Base-by-base conservation (phyloP, 345 rosid genomes). In the Dimocarpus longan region DNA sequence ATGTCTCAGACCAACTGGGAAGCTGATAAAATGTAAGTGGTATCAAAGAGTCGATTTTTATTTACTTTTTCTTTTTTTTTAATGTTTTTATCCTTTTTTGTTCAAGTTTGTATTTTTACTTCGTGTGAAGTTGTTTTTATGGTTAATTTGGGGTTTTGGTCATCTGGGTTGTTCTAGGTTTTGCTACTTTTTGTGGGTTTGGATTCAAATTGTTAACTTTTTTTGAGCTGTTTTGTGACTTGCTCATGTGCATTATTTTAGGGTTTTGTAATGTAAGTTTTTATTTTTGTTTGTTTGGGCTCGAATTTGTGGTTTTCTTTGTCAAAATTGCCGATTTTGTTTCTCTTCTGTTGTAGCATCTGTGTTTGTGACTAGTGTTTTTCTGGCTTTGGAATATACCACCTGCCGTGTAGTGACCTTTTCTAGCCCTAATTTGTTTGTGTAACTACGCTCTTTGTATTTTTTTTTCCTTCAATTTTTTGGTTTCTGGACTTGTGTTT, bases 1-100 rank as follows among this genome's bases (percentile, higher is more conserved):
- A 89, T 89, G 98, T 89, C 98, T 88, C 98, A 95, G 86, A 92
- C 95, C 82, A 95, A 95, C 91, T 95, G 98, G 98, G 97, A 95
- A 92, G 98, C 98, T 80, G 98, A 95, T 93, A 95, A 95, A 95
- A 95, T 95, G 98, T 95, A 86, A 89, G 93, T 79, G 21, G 78
- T 6, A 7, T 71, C n/a, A 3, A 10, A 15, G 0, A 37, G 6
- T 71, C 57, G 13, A 62, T 18, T 52, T 37, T 69, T 60, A n/a
- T 42, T 77, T 68, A 32, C 37, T 32, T 40, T 79, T 18, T 59
- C 18, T 15, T 26, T 54, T 46, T 52, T 7, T 19, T 46, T 56
- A 63, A 13, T 19, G 16, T 42, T 59, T 68, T 73, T 50, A 48
- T 50, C 74, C 70, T 32, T 56, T 70, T 39, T 56, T 22, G 32